Base-by-base conservation (phyloP, 257 asterid genomes). In the Solanum corneliomulleri region DNA sequence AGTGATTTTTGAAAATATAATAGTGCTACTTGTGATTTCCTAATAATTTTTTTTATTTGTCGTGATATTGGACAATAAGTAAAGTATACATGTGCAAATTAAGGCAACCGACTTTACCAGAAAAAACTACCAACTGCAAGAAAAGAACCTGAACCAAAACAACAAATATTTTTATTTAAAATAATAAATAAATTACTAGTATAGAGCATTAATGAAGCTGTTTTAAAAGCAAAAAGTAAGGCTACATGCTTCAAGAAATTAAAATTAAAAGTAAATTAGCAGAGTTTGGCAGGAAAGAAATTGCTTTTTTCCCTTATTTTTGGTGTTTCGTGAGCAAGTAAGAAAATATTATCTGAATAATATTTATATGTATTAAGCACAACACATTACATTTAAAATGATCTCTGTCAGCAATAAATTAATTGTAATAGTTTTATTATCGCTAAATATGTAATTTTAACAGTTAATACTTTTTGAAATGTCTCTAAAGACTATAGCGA, bases 81-180 rank as follows among this genome's bases (percentile, higher is more conserved):
- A 77, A 88, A 87, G 78, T 75, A 88, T 69, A 68, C 31, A 74
- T 45, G 49, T 80, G 83, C 81, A 85, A 88, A 69, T 69, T 69
- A 29, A 86, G 44, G 11, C 86, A 92, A 91, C 95, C 90, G 89
- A 91, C 95, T 90, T 62, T 91, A 94, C 93, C 97, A 87, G 94
- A 93, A 93, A 91, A 93, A 95, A 91, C 98, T 92, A 88, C 93
- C 96, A 90, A 93, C 91, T 78, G 91, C 82, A 89, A 62, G 88
- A 75, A 60, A 81, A 88, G 45, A 83, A 88, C 86, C 88, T 86
- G 70, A 89, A 74, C 49, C 20, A 69, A 71, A 71, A 72, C 13
- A 71, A 29, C 25, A 41, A 33, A 70, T 5, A 72, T 9, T 35
- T 35, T 33, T 69, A 69, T 82, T 52, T 16, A 70, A 82, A 69